A percentile compares a stretch with the other conserved stretches of the same genome.
These are phyloP conservation scores for Ganoderma boninense DNA, from an alignment of 1,284 basidiomycete species.

Conservation along the genomic window DNA sequence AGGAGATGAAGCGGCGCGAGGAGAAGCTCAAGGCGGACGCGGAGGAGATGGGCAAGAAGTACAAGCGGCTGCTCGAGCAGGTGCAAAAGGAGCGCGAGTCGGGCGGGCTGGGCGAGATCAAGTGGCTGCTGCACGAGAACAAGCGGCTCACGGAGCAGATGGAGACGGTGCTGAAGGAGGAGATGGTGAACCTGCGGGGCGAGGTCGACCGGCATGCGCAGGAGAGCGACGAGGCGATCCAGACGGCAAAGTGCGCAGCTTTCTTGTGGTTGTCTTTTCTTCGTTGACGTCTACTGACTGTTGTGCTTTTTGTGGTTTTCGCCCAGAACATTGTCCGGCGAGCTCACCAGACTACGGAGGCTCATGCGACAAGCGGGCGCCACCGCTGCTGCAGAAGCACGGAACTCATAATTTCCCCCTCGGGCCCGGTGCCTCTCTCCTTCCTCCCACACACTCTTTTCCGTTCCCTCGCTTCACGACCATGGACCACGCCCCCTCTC, in stretches of 20 bases:
- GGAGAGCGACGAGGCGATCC: constrained; percentile 62
- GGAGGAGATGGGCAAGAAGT: constrained; percentile 71
- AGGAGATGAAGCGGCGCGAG: constrained; percentile 77
- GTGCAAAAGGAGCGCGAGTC: constrained; percentile 57
- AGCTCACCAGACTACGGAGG: constrained; percentile 70
- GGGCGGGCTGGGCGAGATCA: constrained; percentile 50
- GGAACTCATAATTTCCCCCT: constrained; percentile 13
- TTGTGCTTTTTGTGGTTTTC: not conserved
- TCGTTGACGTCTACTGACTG: constrained; percentile 11
- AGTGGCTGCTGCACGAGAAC: constrained; percentile 49
- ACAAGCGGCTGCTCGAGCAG: constrained; percentile 66
- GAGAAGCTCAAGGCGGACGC: constrained; percentile 70
- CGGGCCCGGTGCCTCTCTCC: not conserved
- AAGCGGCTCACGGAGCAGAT: constrained; percentile 56
- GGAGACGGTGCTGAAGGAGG: constrained; percentile 56
- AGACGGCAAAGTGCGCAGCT: constrained; percentile 65
- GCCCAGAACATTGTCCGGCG: constrained; percentile 60
- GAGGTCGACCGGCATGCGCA: constrained; percentile 62
- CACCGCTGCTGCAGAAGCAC: constrained; percentile 27
- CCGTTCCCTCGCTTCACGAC: not conserved
- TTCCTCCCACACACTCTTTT: not conserved
- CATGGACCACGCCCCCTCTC: not conserved
- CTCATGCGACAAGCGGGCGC: constrained; percentile 61
- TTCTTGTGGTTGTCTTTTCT: constrained; percentile 2
- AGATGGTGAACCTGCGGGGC: constrained; percentile 53